A percentile compares a stretch with the other conserved stretches of the same genome.
These are phyloP conservation scores for Neonectria punicea DNA, from an alignment of 2,329 filamentous ascomycete genomes.

Conservation along the genomic window DNA sequence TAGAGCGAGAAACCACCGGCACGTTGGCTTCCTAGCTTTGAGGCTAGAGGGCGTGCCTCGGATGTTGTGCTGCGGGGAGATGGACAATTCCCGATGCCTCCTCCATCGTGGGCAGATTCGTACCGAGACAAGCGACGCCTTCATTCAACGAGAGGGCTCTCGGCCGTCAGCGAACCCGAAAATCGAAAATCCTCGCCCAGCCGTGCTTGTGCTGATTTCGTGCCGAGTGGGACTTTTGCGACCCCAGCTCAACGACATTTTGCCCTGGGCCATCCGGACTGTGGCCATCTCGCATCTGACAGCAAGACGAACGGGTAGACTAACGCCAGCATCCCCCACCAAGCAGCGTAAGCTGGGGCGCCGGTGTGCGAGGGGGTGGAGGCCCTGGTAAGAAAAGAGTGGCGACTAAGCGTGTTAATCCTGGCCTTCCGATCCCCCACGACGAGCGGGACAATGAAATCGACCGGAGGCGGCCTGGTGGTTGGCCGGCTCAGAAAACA, in stretches of 20 bases:
- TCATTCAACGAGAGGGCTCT: constrained; percentile 5
- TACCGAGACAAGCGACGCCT: neutral
- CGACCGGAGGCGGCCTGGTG: constrained; percentile 23
- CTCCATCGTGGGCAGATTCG: neutral
- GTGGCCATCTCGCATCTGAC: constrained; percentile 44
- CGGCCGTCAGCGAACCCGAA: constrained; percentile 30
- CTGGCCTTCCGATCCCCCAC: constrained; percentile 39
- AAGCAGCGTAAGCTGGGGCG: constrained; percentile 38
- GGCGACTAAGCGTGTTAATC: constrained; percentile 36
- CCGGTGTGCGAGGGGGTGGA: constrained; percentile 39
- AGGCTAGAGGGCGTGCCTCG: constrained; percentile 21
- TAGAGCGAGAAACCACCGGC: constrained; percentile 16
- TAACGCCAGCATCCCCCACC: constrained; percentile 46
- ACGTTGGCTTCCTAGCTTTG: constrained; percentile 5
- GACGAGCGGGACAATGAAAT: constrained; percentile 26
- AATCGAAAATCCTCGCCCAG: constrained; percentile 25
- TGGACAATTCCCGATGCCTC: constrained; percentile 23
- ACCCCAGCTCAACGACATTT: constrained; percentile 28
- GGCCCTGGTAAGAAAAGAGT: constrained; percentile 38
- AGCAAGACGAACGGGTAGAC: constrained; percentile 47
- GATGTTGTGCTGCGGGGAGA: constrained; percentile 11
- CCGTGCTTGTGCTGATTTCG: neutral
- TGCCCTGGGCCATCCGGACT: constrained; percentile 29
- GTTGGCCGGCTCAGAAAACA: constrained; percentile 33
- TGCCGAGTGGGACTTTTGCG: constrained; percentile 35